A percentile compares a stretch with the other conserved stretches of the same genome.
Conservation (phyloP, 345 rosid genomes). For the Sisymbrium irio region DNA sequence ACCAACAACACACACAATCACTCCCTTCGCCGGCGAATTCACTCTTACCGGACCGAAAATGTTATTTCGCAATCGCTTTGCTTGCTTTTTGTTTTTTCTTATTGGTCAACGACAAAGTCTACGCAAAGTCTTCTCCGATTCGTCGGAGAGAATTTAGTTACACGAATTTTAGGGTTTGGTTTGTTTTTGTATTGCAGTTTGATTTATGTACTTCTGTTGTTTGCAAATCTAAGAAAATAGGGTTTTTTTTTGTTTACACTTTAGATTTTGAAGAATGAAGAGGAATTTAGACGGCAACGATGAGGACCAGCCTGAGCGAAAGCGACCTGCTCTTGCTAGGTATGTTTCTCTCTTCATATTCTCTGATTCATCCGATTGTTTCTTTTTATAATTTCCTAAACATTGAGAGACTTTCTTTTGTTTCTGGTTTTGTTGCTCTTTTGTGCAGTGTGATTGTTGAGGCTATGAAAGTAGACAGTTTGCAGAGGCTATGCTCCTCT, state of each 20-base stretch:
- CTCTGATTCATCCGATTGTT: background rate
- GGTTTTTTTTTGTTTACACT: background rate
- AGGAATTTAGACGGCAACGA: slow-evolving; percentile 48
- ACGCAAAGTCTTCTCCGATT: background rate
- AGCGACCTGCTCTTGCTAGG: slow-evolving; percentile 75
- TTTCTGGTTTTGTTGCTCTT: background rate
- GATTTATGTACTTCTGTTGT: background rate
- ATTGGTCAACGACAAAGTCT: background rate
- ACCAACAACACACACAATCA: background rate
- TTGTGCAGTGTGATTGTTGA: slow-evolving; percentile 79
- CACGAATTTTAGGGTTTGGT: background rate
- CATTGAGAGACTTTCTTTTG: background rate
- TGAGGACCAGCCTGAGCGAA: slow-evolving; percentile 50
- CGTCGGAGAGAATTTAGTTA: background rate
- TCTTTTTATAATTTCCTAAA: background rate
- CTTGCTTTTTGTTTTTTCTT: background rate
- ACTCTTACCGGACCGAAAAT: background rate
- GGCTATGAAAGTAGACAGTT: slow-evolving; percentile 88
- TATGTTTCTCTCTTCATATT: slow-evolving; percentile 1
- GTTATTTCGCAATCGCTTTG: background rate
- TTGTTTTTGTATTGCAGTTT: background rate
- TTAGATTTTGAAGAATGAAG: slow-evolving; percentile 32
- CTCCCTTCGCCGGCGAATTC: background rate
- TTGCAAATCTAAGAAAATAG: background rate
- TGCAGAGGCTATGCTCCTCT: slow-evolving; percentile 91